Evolutionary conservation across 2,329 filamentous ascomycete genomes (phyloP).

Genomic region (Chrysoporthe deuterocubensis): DNA sequence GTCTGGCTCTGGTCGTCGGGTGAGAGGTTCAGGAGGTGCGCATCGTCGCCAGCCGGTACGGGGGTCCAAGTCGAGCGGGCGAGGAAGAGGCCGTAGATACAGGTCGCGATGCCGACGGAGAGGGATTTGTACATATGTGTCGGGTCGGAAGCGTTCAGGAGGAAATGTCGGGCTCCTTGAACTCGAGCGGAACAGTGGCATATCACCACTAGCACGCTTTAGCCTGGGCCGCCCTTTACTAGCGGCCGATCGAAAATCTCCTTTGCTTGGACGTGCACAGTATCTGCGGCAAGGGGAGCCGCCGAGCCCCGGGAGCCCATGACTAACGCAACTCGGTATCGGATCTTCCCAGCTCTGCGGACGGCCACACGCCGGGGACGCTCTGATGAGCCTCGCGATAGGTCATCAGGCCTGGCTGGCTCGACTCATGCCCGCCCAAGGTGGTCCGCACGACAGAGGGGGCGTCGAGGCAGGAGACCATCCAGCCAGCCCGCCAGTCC

Average conservation of each 20-base stretch:
- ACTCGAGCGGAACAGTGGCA: background rate
- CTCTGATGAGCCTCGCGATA: background rate
- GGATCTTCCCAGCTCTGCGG: background rate
- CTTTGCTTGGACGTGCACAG: background rate
- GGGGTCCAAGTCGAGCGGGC: no score
- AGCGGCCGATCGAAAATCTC: slow-evolving; percentile 6
- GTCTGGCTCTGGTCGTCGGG: background rate
- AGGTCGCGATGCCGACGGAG: background rate
- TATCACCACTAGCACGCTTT: background rate
- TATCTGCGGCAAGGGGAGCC: background rate
- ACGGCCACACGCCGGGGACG: background rate
- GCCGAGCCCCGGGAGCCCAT: background rate
- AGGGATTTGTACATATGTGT: background rate
- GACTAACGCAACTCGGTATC: slow-evolving; percentile 1
- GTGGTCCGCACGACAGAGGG: no score
- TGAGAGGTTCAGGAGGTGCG: background rate
- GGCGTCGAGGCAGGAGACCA: no score
- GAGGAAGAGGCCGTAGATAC: background rate
- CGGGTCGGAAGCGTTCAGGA: background rate
- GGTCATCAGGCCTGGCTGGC: background rate
- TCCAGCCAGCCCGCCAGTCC: no score
- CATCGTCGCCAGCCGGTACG: no score
- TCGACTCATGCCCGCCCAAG: no score
- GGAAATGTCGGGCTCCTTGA: background rate
- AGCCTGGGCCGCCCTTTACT: background rate